Conservation (phyloP, 1,284 basidiomycete species). For the Volvariella surrecta region DNA sequence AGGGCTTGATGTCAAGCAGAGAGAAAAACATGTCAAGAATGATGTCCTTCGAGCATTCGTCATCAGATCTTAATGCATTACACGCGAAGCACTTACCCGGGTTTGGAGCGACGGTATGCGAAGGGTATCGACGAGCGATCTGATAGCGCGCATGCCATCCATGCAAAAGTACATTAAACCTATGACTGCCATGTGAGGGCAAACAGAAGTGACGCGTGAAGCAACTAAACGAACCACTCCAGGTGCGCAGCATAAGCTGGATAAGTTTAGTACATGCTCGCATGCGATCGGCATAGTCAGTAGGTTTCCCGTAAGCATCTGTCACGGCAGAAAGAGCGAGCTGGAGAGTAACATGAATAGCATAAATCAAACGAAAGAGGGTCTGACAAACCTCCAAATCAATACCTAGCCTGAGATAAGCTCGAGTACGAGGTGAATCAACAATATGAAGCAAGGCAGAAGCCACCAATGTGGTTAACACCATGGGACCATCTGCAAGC, state of each 20-base stretch:
- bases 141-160: constrained; percentile 80
- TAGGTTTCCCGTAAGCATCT: constrained; percentile 82
- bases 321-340: constrained; percentile 82
- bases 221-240: constrained; percentile 74
- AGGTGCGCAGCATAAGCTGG: constrained; percentile 80
- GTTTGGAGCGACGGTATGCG: constrained; percentile 84
- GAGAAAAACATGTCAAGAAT: constrained; percentile 93
- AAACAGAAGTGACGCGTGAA: neutral
- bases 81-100: constrained; percentile 42
- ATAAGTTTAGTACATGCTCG: constrained; percentile 73
- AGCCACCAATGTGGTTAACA: constrained; percentile 81
- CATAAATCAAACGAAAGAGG: neutral
- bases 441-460: constrained; percentile 79
- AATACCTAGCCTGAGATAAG: constrained; percentile 72
- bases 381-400: constrained; percentile 77
- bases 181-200: constrained; percentile 7
- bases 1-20: constrained; percentile 84
- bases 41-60: constrained; percentile 54
- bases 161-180: constrained; percentile 94
- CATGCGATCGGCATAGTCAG: constrained; percentile 73
- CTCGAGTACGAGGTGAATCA: constrained; percentile 80
- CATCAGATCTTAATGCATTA: neutral
- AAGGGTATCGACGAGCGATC: constrained; percentile 79
- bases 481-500: constrained; percentile 81
- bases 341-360: constrained; percentile 29